Base-by-base conservation (phyloP, 768 basidiomycete species). In the Chiua virens region DNA sequence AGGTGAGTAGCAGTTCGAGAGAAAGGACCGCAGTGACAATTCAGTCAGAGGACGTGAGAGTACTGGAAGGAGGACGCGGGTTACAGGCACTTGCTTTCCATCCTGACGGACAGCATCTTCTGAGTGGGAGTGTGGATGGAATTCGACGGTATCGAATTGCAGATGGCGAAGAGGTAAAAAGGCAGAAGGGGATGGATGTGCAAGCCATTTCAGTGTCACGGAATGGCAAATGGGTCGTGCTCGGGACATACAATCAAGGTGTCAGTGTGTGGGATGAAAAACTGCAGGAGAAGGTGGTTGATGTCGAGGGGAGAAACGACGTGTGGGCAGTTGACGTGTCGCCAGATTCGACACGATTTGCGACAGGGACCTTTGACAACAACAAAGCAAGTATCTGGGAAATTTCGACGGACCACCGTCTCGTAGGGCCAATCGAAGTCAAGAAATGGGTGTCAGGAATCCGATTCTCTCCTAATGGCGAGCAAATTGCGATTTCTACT, bases 271-370 rank as follows among this genome's bases (percentile, higher is more conserved):
- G 45, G 50, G 40, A 42, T 13, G 45, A n/a, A 1, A 20, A 42
- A 8, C 18, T 20, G 3, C 9, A 21, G 2, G 40, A n/a, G n/a
- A 21, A 38, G 20, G 40, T 38, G 1, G 5, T 21, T 22, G 32
- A 44, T 5, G 17, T 54, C 17, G 52, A 54, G 14, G 20, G 11
- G 13, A 30, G 18, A 15, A 17, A 7, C 15, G 3, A 2, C 1
- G 34, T 34, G 17, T 34, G 34, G 34, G 15, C 15, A 17, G 34
- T 17, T 14, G 34, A 34, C 15, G 34, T 34, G 17, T 34, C 34
- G 15, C 34, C 34, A 4, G 45, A 54, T 23, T 47, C 54, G 14
- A 44, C 37, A 32, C 35, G 30, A 37, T 48, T 54, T 8, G 46
- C 34, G n/a, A 48, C 42, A 15, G 45, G 52, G 13, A 36, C 32